Base-by-base conservation (phyloP, 257 asterid genomes). In the Euphrasia confusa region DNA sequence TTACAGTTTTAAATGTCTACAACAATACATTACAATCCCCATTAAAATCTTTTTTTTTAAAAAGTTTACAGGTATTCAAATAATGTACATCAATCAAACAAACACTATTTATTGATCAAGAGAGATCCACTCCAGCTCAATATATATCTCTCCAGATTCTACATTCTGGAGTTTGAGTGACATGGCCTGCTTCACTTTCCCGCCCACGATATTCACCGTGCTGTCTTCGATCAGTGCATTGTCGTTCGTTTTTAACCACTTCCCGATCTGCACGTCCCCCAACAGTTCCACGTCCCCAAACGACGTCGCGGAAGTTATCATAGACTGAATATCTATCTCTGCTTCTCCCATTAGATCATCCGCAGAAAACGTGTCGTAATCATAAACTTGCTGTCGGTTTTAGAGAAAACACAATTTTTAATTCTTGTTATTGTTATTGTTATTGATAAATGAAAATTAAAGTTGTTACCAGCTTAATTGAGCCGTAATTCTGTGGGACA, bases 281-380 rank as follows among this genome's bases (percentile, higher is more conserved):
- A 82, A 83, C 94, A 84, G 79, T 52, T 74, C 88, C 27, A 88
- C 81, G 55, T 93, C 91, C 18, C 97, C 97, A 27, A 83, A 89
- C 15, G 96, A 87, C 55, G 84, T 80, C 35, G 99, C 97, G 24
- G 99, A 87, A 49, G 97, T 87, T 79, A 93, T 83, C 92, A 93
- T 82, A 33, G 99, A 78, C 67, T 85, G 99, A 44, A 93, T 83
- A 64, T 93, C 99, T 50, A 93, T 84, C 80, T 93, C 96, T 0
- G 97, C 99, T 67, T 87, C 87, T 48, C 99, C 99, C 99, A 93
- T 93, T 45, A 85, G 79, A 75, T 93, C 99, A 27, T 93, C 97
- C 13, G 99, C 89, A 55, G 97, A 87, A 64, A 93, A 87, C 1
- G 94, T 89, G 73, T 93, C 99, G 61, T 89, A 74, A 68, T 93